A percentile compares a stretch with the other conserved stretches of the same genome.
Conservation (phyloP, 169 alveolate genomes). For the Cryptosporidium ryanae region DNA sequence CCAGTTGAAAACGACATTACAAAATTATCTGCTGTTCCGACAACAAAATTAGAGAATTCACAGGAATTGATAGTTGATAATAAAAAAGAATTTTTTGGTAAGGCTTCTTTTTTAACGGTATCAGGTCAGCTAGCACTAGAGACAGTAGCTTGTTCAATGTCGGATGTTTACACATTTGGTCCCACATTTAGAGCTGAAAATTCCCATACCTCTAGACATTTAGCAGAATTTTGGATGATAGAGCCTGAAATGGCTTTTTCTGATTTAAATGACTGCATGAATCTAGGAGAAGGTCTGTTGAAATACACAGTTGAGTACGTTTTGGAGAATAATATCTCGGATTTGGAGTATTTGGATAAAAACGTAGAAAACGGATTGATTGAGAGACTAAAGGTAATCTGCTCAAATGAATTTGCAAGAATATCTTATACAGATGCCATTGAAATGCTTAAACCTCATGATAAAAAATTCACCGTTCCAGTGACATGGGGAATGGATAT, state of each 20-base stretch:
- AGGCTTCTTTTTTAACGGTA: conserved; percentile 96
- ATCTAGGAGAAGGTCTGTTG: conserved; percentile 95
- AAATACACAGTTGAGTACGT: conserved; percentile 93
- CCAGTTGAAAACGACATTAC: conserved; percentile 8
- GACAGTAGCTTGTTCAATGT: conserved; percentile 93
- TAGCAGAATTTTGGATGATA: conserved; percentile 99
- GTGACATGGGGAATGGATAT: conserved; percentile 97
- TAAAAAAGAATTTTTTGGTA: conserved; percentile 95
- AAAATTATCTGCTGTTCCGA: conserved; percentile 4
- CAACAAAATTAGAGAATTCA: conserved; percentile 17
- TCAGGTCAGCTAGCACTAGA: conserved; percentile 97
- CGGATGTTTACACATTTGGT: conserved; percentile 98
- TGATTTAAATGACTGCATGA: conserved; percentile 94
- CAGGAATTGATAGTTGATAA: conserved; percentile 85
- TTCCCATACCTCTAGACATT: conserved; percentile 96
- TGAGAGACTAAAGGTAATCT: conserved; percentile 87
- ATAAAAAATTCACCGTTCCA: conserved; percentile 73
- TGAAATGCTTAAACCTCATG: conserved; percentile 85
- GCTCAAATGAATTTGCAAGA: conserved; percentile 91
- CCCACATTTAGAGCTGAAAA: conserved; percentile 99
- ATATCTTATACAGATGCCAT: conserved; percentile 97
- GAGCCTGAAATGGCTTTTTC: conserved; percentile 99
- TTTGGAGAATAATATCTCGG: conserved; percentile 92
- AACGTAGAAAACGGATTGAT: conserved; percentile 91
- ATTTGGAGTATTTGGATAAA: conserved; percentile 89